These are phyloP conservation scores for Triadica sebifera DNA, from an alignment of 345 rosid genomes.

Conservation along the genomic window DNA sequence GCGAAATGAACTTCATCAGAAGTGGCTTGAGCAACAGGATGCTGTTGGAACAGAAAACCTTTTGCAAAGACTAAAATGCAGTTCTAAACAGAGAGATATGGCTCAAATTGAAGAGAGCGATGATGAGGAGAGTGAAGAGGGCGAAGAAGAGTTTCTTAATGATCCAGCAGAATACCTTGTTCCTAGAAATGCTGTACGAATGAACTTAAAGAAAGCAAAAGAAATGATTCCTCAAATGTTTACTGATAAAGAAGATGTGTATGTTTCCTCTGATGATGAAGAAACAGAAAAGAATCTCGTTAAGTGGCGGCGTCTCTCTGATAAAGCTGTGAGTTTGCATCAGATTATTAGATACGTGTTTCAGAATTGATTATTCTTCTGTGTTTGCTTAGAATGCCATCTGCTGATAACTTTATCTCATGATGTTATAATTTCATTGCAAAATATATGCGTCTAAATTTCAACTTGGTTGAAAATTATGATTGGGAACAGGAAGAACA, in stretches of 20 bases:
- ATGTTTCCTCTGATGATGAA: conserved; percentile 86
- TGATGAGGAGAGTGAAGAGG: conserved; percentile 36
- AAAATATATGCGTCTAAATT: background rate
- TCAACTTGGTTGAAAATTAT: conserved; percentile 16
- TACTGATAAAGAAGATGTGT: conserved; percentile 74
- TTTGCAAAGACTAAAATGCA: conserved; percentile 66
- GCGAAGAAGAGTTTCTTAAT: conserved; percentile 36
- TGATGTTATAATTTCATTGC: background rate
- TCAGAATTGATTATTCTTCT: background rate
- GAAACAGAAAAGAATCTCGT: conserved; percentile 55
- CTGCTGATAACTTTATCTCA: background rate
- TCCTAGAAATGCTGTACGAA: conserved; percentile 44
- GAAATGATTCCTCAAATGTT: conserved; percentile 89
- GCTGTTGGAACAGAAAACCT: conserved; percentile 79
- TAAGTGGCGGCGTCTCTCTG: conserved; percentile 46
- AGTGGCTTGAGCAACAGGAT: conserved; percentile 91
- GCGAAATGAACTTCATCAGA: conserved; percentile 89
- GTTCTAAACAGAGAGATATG: conserved; percentile 41
- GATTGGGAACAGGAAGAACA: conserved; percentile 53
- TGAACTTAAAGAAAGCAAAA: conserved; percentile 66
- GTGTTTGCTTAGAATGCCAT: background rate
- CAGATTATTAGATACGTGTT: background rate
- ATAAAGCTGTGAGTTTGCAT: conserved; percentile 62
- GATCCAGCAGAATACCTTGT: conserved; percentile 44
- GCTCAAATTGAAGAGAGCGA: conserved; percentile 46